phyloP scores from a whole-genome alignment of 2,329 filamentous ascomycete genomes.

The Chaetoscypha palmicola region DNA sequence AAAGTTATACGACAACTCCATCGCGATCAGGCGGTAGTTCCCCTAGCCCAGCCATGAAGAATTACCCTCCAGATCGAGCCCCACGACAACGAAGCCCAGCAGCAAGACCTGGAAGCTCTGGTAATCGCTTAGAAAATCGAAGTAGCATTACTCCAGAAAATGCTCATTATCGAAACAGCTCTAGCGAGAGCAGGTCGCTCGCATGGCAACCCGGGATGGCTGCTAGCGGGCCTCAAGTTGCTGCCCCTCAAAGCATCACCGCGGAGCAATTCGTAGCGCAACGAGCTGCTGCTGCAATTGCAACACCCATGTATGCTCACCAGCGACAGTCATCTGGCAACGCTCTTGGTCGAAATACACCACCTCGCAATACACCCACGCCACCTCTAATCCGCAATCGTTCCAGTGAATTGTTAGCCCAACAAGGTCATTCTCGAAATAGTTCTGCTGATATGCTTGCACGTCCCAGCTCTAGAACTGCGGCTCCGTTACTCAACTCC shows the following conservation, averaged over 20 bases:
- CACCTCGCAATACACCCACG: slow-evolving; percentile 36
- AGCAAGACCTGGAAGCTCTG: slow-evolving; percentile 25
- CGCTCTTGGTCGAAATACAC: slow-evolving; percentile 36
- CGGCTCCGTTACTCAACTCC: slow-evolving; percentile 34
- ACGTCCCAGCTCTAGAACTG: slow-evolving; percentile 53
- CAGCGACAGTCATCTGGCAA: slow-evolving; percentile 50
- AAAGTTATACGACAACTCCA: slow-evolving; percentile 46
- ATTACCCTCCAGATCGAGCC: slow-evolving; percentile 8
- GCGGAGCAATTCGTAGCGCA: slow-evolving; percentile 81
- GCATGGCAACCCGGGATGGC: slow-evolving; percentile 71
- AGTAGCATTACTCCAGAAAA: slow-evolving; percentile 32
- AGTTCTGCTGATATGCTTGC: slow-evolving; percentile 42
- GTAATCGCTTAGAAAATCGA: slow-evolving; percentile 34
- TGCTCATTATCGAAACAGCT: slow-evolving; percentile 40
- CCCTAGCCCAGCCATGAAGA: slow-evolving; percentile 11
- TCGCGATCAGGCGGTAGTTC: slow-evolving; percentile 4
- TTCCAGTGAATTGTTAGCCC: slow-evolving; percentile 24
- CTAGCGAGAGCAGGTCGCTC: slow-evolving; percentile 56
- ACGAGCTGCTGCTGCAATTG: slow-evolving; percentile 52
- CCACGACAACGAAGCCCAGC: slow-evolving; percentile 13
- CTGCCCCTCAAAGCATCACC: slow-evolving; percentile 47
- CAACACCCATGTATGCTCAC: slow-evolving; percentile 52
- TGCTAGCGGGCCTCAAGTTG: slow-evolving; percentile 40
- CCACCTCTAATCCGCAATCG: slow-evolving; percentile 37
- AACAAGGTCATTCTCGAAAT: slow-evolving; percentile 35